Percentiles rank a stretch among this genome's conserved stretches.
Conservation (phyloP, 371 early-diverging fungal species). For the Mortierella sp. region DNA sequence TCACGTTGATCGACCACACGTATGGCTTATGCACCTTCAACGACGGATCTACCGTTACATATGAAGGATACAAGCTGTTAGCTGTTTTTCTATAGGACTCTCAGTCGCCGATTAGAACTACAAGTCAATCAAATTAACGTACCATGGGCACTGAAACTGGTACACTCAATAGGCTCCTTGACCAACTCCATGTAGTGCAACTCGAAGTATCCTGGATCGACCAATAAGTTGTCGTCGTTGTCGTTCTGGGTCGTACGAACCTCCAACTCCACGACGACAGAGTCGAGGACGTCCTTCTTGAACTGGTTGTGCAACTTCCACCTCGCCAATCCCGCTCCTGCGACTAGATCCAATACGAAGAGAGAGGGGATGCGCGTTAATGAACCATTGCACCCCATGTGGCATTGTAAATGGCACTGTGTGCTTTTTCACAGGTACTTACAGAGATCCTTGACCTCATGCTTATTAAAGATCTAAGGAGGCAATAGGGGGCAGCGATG, state of each 20-base stretch:
- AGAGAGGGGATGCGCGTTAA: neutral
- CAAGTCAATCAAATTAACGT: neutral
- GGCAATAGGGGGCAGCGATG: neutral
- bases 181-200: neutral
- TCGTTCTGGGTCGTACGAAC: neutral
- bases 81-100: neutral
- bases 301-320: conserved; percentile 3
- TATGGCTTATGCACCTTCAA: neutral
- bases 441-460: neutral
- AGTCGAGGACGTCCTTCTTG: neutral
- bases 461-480: neutral
- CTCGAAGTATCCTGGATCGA: neutral
- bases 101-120: neutral
- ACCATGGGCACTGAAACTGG: neutral
- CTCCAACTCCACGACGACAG: neutral
- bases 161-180: neutral
- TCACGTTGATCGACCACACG: conserved; percentile 1
- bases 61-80: neutral
- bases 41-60: neutral
- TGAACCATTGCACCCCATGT: neutral
- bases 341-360: neutral
- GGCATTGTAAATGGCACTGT: neutral
- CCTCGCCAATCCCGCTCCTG: neutral
- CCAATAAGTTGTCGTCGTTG: neutral
- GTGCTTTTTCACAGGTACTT: neutral